Evolutionary conservation across 2,329 filamentous ascomycete genomes (phyloP).

Genomic region (Alternaria brassicicola): DNA sequence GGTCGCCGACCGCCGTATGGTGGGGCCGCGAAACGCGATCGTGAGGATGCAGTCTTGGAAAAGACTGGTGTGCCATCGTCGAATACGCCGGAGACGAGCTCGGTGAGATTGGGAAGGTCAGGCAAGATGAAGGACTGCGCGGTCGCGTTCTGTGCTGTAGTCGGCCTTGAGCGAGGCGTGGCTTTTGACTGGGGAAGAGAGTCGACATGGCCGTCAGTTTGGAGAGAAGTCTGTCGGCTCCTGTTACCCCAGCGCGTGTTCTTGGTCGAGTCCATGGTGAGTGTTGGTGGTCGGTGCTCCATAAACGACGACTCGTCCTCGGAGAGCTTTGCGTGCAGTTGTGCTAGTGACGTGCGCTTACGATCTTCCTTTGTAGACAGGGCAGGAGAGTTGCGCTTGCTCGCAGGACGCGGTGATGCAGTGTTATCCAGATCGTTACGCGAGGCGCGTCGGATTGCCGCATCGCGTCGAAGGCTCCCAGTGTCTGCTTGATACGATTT

Average conservation of each 20-base stretch:
- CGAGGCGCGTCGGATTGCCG: conserved; percentile 54
- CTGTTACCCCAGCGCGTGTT: conserved; percentile 62
- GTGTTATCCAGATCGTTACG: conserved; percentile 48
- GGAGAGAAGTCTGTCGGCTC: conserved; percentile 51
- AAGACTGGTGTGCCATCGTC: conserved; percentile 64
- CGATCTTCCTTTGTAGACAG: conserved; percentile 43
- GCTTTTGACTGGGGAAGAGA: conserved; percentile 24
- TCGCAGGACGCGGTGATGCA: conserved; percentile 46
- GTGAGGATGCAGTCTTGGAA: conserved; percentile 56
- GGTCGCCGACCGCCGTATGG: conserved; percentile 36
- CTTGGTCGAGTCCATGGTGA: conserved; percentile 49
- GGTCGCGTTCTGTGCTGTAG: conserved; percentile 57
- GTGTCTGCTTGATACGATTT: conserved; percentile 43
- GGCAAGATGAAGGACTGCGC: conserved; percentile 67
- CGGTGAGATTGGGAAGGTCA: conserved; percentile 65
- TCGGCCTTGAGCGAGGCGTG: conserved; percentile 43
- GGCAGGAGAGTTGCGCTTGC: conserved; percentile 44
- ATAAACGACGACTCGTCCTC: conserved; percentile 61
- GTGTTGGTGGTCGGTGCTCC: conserved; percentile 57
- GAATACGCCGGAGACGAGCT: conserved; percentile 64
- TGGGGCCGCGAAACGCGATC: conserved; percentile 62
- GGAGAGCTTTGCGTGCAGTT: conserved; percentile 61
- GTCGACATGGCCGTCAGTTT: conserved; percentile 38
- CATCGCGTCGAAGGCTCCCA: conserved; percentile 52
- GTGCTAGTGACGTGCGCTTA: conserved; percentile 59